A percentile compares a stretch with the other conserved stretches of the same genome.
phyloP scores from a whole-genome alignment of 257 asterid species.

The Nicotiana tomentosiformis region DNA sequence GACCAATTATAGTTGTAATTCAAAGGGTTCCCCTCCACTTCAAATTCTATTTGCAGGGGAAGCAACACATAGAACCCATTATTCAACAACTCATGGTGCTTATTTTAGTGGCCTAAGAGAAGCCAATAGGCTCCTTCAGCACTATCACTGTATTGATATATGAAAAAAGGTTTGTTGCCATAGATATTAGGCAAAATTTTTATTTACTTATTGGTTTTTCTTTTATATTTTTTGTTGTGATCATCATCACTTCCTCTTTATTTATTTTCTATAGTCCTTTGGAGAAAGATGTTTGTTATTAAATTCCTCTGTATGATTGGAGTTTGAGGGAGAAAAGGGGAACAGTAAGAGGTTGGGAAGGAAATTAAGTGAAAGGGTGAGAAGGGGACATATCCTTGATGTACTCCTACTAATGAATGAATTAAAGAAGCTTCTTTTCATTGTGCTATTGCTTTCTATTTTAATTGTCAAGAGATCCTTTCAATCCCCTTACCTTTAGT shows the following conservation, averaged over 20 bases:
- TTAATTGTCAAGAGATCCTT: not conserved
- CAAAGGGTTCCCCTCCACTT: slow-evolving; percentile 25
- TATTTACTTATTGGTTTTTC: not conserved
- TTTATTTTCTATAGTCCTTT: slow-evolving; percentile 5
- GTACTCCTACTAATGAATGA: not conserved
- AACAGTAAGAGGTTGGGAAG: not conserved
- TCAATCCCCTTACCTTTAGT: not conserved
- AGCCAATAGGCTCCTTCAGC: slow-evolving; percentile 86
- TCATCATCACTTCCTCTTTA: not conserved
- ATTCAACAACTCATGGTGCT: slow-evolving; percentile 95
- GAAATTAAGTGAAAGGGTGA: not conserved
- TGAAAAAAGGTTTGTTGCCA: slow-evolving; percentile 14
- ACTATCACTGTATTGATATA: slow-evolving; percentile 34
- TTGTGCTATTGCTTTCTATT: not conserved
- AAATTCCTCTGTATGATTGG: not conserved
- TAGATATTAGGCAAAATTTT: slow-evolving; percentile 3
- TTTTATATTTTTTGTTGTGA: not conserved
- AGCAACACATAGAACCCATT: slow-evolving; percentile 88
- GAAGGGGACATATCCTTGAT: not conserved
- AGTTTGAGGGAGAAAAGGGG: not conserved
- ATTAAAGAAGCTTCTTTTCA: slow-evolving; percentile 8
- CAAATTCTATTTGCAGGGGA: slow-evolving; percentile 90
- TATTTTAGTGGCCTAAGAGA: slow-evolving; percentile 90
- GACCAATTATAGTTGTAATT: not conserved
- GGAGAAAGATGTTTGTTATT: not conserved